A percentile compares a stretch with the other conserved stretches of the same genome.
Evolutionary conservation across 495 filamentous ascomycete species (phyloP).

Genomic region (Neurospora sp.): DNA sequence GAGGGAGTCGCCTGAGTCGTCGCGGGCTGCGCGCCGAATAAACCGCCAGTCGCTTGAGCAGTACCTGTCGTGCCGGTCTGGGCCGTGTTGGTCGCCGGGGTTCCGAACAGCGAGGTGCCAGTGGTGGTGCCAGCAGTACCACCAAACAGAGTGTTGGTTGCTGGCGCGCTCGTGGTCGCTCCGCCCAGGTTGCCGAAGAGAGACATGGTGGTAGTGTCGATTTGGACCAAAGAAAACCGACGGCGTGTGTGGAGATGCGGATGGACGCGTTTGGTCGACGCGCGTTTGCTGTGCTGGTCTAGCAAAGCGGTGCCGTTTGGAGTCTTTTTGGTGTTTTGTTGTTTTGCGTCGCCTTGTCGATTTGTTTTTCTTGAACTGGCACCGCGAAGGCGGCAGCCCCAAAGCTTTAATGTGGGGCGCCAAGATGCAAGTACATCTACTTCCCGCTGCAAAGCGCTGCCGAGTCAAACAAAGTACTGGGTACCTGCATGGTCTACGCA

Average conservation of each 20-base stretch:
- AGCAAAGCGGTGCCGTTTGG: not conserved
- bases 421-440: not conserved
- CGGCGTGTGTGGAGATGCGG: not conserved
- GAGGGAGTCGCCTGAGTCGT: not conserved
- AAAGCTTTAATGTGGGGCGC: conserved; percentile 3
- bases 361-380: not conserved
- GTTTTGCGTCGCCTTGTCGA: not conserved
- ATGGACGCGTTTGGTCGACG: conserved; percentile 1
- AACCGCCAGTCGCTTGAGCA: conserved; percentile 3
- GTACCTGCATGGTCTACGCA: not conserved
- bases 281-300: conserved; percentile 1
- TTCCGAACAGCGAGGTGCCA: conserved; percentile 7
- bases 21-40: conserved; percentile 1
- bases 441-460: not conserved
- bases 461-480: not conserved
- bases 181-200: conserved; percentile 6
- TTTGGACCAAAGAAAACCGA: not conserved
- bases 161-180: conserved; percentile 1
- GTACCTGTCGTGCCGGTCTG: conserved; percentile 8
- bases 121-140: not conserved
- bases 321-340: conserved; percentile 5
- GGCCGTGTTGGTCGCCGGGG: not conserved
- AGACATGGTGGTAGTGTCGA: conserved; percentile 6
- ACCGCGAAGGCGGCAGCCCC: not conserved
- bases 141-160: not conserved